Conservation (phyloP, 2,329 filamentous ascomycete species). For the Hypoxylon sp. region DNA sequence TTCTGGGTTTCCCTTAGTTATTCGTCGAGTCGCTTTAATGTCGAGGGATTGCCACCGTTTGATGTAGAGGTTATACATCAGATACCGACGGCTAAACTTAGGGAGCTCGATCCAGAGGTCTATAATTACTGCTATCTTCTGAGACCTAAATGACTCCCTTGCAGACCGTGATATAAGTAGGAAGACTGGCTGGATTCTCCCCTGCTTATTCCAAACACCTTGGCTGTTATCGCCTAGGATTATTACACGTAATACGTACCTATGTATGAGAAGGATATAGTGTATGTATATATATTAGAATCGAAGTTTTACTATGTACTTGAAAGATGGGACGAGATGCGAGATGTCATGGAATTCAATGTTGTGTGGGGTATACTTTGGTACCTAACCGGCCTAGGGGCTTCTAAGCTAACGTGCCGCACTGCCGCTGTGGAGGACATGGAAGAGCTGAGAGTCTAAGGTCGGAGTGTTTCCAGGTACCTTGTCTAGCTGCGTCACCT, state of each 20-base stretch:
- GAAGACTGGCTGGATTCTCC: neutral
- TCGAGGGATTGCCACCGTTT: slow-evolving; percentile 59
- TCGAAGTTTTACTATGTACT: neutral
- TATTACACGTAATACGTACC: slow-evolving; percentile 18
- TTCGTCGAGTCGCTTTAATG: slow-evolving; percentile 60
- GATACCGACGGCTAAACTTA: slow-evolving; percentile 60
- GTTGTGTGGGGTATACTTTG: neutral
- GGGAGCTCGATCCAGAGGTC: slow-evolving; percentile 62
- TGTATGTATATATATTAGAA: neutral
- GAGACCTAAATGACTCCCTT: slow-evolving; percentile 48
- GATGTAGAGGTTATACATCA: slow-evolving; percentile 60
- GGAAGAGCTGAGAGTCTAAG: slow-evolving; percentile 4
- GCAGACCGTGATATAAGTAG: slow-evolving; percentile 1
- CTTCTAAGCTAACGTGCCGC: slow-evolving; percentile 23
- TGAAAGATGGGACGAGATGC: neutral
- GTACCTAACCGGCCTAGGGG: too few species aligned
- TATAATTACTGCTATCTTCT: slow-evolving; percentile 64
- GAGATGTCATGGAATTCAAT: neutral
- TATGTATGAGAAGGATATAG: too few species aligned
- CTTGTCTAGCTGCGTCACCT: slow-evolving; percentile 38
- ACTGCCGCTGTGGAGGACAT: slow-evolving; percentile 30
- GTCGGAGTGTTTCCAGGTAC: slow-evolving; percentile 39
- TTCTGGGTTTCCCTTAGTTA: slow-evolving; percentile 66
- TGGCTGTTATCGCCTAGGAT: slow-evolving; percentile 1
- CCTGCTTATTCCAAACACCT: slow-evolving; percentile 12